Base-by-base conservation (phyloP, 768 basidiomycete species). In the Panus rudis region DNA sequence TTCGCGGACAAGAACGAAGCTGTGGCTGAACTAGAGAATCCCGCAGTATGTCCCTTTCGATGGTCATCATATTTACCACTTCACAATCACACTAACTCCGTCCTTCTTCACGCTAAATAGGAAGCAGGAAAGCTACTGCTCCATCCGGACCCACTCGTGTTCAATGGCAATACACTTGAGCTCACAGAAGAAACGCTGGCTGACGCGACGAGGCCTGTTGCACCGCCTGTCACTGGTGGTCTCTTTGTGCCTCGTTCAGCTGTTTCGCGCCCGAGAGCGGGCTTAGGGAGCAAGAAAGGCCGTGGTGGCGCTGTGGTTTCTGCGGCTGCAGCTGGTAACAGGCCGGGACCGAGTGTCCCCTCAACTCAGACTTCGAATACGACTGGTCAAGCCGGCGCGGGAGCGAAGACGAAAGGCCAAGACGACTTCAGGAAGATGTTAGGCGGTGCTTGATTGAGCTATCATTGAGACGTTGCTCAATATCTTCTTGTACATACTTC, bases 361-460 rank as follows among this genome's bases (percentile, higher is more conserved):
- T 43, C 54, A 10, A 44, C 51, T n/a, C 52, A 51, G 39, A 42
- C 47, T 7, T 37, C 34, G 12, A 20, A 44, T 34, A 21, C 37
- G 5, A 25, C 16, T 28, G 48, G 47, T 24, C 37, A 41, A 28
- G 51, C 48, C 50, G 41, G 53, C 55, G 30, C 59, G 37, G 16
- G 30, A n/a, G 21, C 62, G 41, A 70, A 65, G 22, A n/a, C n/a
- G n/a, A 81, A 75, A 58, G 76, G 78, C 2, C 91, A 92, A 58
- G 82, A 91, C 52, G 88, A 88, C 53, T 94, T 94, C 61, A 70
- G 92, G 45, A 88, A 81, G 56, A 83, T 93, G 82, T 60, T 93
- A 24, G 41, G 54, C 6, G 67, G 66, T n/a, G n/a, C n/a, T n/a
- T n/a, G n/a, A n/a, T n/a, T n/a, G n/a, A n/a, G n/a, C n/a, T n/a